Conservation (phyloP, 495 filamentous ascomycete genomes). For the Daldinia decipiens region DNA sequence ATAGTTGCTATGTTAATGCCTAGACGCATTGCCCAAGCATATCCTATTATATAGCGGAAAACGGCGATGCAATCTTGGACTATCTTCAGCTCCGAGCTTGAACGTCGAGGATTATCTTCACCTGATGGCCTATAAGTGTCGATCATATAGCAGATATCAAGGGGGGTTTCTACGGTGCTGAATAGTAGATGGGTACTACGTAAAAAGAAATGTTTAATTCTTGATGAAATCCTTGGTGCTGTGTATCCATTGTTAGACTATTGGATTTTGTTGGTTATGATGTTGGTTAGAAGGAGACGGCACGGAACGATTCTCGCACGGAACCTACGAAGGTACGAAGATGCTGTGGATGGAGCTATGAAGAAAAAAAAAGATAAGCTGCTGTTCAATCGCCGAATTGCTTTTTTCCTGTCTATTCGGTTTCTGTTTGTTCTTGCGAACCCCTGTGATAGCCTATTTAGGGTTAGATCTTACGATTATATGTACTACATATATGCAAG, state of each 20-base stretch:
- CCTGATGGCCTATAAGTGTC: conserved; percentile 39
- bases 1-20: conserved; percentile 10
- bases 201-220: conserved; percentile 8
- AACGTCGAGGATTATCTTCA: conserved; percentile 22
- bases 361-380: conserved; percentile 9
- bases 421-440: conserved; percentile 4
- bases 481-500: neutral
- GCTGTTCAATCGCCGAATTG: conserved; percentile 33
- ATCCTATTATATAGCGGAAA: conserved; percentile 10
- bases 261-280: conserved; percentile 31
- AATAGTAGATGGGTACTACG: neutral
- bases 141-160: conserved; percentile 39
- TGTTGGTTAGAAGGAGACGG: neutral
- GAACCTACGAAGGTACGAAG: neutral
- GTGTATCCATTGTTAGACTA: conserved; percentile 26
- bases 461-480: conserved; percentile 1
- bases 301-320: neutral
- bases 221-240: conserved; percentile 7
- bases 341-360: neutral
- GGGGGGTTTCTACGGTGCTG: neutral
- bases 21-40: neutral
- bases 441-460: neutral
- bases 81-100: conserved; percentile 35
- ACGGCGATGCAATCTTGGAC: conserved; percentile 18
- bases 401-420: neutral